A percentile compares a stretch with the other conserved stretches of the same genome.
Conservation (phyloP, 768 basidiomycete species). For the Suillus brevipes region DNA sequence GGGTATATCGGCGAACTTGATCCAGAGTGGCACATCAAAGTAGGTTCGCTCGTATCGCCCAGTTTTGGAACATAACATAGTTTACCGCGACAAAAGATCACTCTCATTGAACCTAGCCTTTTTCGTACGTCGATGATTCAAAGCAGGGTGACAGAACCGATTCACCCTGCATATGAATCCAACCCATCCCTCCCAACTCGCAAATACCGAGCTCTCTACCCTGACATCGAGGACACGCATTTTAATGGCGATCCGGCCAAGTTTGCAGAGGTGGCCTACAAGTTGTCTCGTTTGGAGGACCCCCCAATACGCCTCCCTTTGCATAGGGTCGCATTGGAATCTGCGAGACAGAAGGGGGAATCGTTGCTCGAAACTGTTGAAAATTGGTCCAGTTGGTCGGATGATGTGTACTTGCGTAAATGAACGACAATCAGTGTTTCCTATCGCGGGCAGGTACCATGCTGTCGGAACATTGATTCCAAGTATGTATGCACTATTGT, state of each 20-base stretch:
- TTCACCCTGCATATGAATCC: constrained; percentile 20
- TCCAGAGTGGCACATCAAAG: constrained; percentile 39
- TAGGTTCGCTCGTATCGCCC: constrained; percentile 8
- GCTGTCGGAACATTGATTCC: neutral
- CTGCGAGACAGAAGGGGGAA: constrained; percentile 22
- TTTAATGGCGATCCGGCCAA: constrained; percentile 28
- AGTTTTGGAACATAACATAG: neutral
- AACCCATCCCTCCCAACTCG: constrained; percentile 26
- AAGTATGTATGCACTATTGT: neutral
- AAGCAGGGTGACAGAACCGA: constrained; percentile 15
- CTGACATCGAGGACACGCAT: constrained; percentile 16
- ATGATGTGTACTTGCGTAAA: constrained; percentile 22
- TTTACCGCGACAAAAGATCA: constrained; percentile 14
- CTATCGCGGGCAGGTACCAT: neutral
- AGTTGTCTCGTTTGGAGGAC: constrained; percentile 16
- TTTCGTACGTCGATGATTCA: constrained; percentile 24
- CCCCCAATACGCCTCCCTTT: constrained; percentile 23
- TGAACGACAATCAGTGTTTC: neutral
- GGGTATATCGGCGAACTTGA: constrained; percentile 32
- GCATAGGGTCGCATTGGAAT: constrained; percentile 22
- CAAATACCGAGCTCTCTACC: constrained; percentile 22
- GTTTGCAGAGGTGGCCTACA: constrained; percentile 21
- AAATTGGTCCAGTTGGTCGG: constrained; percentile 22
- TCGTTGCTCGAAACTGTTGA: constrained; percentile 22
- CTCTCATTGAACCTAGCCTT: constrained; percentile 24